Conservation (phyloP, 345 rosid species). For the Salix brachista region DNA sequence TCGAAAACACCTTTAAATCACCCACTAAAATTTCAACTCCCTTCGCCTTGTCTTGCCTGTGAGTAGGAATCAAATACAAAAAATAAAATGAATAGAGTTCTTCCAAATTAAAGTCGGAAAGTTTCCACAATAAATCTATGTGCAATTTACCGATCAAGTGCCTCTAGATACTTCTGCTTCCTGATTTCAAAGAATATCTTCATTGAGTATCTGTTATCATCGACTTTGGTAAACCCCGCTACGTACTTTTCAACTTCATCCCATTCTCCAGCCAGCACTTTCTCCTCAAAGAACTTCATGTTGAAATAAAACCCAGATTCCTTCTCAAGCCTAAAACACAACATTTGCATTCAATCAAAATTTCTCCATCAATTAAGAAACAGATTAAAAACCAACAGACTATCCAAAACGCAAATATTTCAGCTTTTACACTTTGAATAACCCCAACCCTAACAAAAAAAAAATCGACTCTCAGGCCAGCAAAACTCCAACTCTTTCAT, state of each 20-base stretch:
- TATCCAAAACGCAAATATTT: not conserved
- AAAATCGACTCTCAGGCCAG: not conserved
- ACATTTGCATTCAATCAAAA: not conserved
- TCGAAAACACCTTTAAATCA: conserved; percentile 80
- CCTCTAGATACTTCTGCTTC: conserved; percentile 89
- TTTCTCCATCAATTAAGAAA: not conserved
- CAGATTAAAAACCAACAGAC: not conserved
- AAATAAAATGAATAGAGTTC: not conserved
- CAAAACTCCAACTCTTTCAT: not conserved
- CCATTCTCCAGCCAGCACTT: conserved; percentile 74
- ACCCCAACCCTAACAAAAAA: not conserved
- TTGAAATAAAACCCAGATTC: conserved; percentile 68
- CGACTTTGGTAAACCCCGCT: conserved; percentile 64
- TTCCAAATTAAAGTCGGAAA: not conserved
- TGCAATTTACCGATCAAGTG: conserved; percentile 61
- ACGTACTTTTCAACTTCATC: conserved; percentile 68
- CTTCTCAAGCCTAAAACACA: conserved; percentile 53
- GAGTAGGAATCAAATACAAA: conserved; percentile 5
- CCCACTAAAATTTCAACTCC: conserved; percentile 76
- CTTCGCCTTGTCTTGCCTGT: conserved; percentile 73
- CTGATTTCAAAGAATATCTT: conserved; percentile 85
- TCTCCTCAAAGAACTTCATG: conserved; percentile 68
- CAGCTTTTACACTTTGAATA: not conserved
- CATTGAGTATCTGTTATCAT: conserved; percentile 71
- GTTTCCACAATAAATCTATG: not conserved